Percentiles rank a stretch among this genome's conserved stretches.
These are phyloP conservation scores for Liquidambar formosana DNA, from an alignment of 164 flowering plant genomes.

Conservation along the genomic window DNA sequence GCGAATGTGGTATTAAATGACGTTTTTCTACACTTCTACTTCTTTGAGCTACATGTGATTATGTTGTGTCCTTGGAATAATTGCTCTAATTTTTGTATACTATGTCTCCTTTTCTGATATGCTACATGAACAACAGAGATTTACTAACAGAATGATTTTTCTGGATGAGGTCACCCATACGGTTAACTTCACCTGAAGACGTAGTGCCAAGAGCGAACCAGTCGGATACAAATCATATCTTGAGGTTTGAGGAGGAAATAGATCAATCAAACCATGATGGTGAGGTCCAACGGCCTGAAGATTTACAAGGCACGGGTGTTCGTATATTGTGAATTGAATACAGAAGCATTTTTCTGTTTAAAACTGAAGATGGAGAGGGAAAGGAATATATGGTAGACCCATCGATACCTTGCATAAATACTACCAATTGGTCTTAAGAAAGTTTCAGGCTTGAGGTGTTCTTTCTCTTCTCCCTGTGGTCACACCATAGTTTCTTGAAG, in stretches of 20 bases:
- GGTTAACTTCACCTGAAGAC: conserved; percentile 21
- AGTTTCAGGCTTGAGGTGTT: not conserved
- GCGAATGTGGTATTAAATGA: no score
- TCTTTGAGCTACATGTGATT: not conserved
- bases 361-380: conserved; percentile 12
- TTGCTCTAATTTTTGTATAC: no score
- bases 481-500: no score
- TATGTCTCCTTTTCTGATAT: not conserved
- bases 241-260: conserved; percentile 7
- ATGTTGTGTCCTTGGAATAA: not conserved
- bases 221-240: conserved; percentile 10
- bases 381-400: conserved; percentile 4
- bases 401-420: conserved; percentile 5
- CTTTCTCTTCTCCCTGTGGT: not conserved
- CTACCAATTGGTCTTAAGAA: conserved; percentile 1
- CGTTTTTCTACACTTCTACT: no score
- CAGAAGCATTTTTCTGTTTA: conserved; percentile 12
- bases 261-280: conserved; percentile 11
- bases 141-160: not conserved
- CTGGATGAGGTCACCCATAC: conserved; percentile 29
- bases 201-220: conserved; percentile 13
- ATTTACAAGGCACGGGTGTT: conserved; percentile 40
- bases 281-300: conserved; percentile 17
- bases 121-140: no score
- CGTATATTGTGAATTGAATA: conserved; percentile 43